Evolutionary conservation across 1,284 basidiomycete species (phyloP).

Genomic region (Phylloporus sp.): DNA sequence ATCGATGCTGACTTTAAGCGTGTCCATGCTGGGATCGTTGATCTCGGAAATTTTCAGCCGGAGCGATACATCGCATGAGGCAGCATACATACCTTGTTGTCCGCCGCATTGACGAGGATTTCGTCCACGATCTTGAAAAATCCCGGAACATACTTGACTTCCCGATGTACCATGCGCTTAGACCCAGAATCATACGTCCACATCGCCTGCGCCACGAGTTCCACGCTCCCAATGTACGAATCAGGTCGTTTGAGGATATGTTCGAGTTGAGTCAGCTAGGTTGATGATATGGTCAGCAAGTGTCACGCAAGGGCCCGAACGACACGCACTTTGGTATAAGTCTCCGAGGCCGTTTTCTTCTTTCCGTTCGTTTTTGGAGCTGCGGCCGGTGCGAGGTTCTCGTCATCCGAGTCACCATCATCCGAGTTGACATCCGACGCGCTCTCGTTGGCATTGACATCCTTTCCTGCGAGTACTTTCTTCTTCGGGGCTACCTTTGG

Average conservation of each 20-base stretch:
- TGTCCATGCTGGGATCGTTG: slow-evolving; percentile 89
- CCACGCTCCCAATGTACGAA: slow-evolving; percentile 96
- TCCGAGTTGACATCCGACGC: slow-evolving; percentile 46
- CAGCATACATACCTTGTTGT: slow-evolving; percentile 82
- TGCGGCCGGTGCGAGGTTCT: slow-evolving; percentile 42
- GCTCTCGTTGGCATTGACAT: slow-evolving; percentile 56
- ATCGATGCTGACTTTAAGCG: slow-evolving; percentile 88
- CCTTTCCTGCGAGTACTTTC: slow-evolving; percentile 68
- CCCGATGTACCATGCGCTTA: slow-evolving; percentile 80
- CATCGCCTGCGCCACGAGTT: slow-evolving; percentile 83
- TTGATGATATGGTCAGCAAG: slow-evolving; percentile 7
- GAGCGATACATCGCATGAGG: neutral
- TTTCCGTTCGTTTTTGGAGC: slow-evolving; percentile 45
- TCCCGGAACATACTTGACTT: slow-evolving; percentile 94
- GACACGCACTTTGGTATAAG: slow-evolving; percentile 81
- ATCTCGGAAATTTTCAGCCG: slow-evolving; percentile 55
- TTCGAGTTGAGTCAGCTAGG: slow-evolving; percentile 92
- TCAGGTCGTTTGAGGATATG: slow-evolving; percentile 97
- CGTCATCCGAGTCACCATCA: slow-evolving; percentile 48
- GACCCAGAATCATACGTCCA: slow-evolving; percentile 88
- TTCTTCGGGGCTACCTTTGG: slow-evolving; percentile 62
- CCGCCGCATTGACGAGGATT: slow-evolving; percentile 98
- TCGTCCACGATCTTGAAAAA: slow-evolving; percentile 99
- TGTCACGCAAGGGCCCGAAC: neutral
- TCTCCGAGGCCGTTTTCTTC: slow-evolving; percentile 91